These are phyloP conservation scores for Rhododendron molle DNA, from an alignment of 148 eudicot genomes.

Conservation along the genomic window DNA sequence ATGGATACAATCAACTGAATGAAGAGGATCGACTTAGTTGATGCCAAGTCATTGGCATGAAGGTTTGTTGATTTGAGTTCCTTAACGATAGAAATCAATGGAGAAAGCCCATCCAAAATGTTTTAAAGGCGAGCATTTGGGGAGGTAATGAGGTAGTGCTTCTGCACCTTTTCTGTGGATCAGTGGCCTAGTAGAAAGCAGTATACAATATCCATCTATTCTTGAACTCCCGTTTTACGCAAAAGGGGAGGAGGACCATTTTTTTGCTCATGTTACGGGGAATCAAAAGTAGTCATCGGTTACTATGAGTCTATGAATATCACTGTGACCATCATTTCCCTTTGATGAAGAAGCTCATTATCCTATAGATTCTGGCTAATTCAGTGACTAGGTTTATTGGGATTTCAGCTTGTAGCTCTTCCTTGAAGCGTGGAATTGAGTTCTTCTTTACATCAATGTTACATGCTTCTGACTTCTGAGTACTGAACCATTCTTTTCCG, in stretches of 20 bases:
- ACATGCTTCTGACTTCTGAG: neutral
- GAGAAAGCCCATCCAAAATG: neutral
- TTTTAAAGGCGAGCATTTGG: neutral
- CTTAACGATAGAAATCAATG: neutral
- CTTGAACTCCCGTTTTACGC: neutral
- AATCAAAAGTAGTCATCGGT: neutral
- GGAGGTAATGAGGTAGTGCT: neutral
- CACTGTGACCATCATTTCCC: neutral
- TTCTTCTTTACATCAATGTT: neutral
- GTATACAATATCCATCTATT: neutral
- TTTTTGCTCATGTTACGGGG: neutral
- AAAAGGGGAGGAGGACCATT: neutral
- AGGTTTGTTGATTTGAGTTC: neutral
- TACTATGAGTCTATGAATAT: neutral
- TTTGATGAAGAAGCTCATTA: constrained; percentile 4
- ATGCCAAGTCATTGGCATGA: neutral
- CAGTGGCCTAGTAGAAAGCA: neutral
- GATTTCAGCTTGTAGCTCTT: neutral
- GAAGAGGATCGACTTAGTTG: neutral
- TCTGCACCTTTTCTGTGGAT: neutral
- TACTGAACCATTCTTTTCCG: neutral
- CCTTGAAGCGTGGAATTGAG: neutral
- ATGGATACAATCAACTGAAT: neutral
- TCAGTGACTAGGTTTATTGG: neutral
- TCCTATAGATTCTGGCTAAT: neutral